Conservation (phyloP, 106 monocot species). For the Dioscorea dumetorum region DNA sequence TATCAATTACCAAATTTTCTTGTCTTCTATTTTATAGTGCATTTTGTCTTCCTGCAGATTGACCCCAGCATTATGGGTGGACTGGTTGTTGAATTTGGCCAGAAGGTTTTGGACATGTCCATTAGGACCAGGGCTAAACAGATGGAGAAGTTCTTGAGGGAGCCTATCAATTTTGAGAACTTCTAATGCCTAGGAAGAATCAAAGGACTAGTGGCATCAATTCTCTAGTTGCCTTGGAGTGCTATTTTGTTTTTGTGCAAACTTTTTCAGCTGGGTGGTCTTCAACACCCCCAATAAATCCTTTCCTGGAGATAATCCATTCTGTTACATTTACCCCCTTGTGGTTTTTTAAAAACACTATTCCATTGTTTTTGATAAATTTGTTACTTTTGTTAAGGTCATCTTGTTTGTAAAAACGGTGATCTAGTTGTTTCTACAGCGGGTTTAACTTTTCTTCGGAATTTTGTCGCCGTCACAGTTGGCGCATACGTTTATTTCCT, state of each 20-base stretch:
- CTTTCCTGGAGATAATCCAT: too few relatives aligned
- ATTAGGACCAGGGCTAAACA: conserved; percentile 69
- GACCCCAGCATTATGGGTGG: conserved; percentile 64
- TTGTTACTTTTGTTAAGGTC: too few relatives aligned
- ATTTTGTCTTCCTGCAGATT: conserved; percentile 22
- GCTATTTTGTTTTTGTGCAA: neutral
- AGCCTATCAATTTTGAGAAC: conserved; percentile 30
- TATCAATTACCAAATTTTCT: too few relatives aligned
- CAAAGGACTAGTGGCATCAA: neutral
- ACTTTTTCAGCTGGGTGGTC: neutral
- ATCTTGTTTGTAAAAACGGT: too few relatives aligned
- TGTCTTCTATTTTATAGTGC: too few relatives aligned
- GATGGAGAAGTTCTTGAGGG: conserved; percentile 64
- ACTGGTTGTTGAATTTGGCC: conserved; percentile 49
- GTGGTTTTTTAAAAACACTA: too few relatives aligned
- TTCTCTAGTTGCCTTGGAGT: neutral
- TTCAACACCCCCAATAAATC: neutral
- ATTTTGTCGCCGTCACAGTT: too few relatives aligned
- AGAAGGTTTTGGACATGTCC: conserved; percentile 62
- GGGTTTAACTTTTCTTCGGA: too few relatives aligned
- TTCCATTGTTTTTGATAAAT: too few relatives aligned
- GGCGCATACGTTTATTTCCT: too few relatives aligned
- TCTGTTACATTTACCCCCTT: too few relatives aligned
- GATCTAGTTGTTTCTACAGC: too few relatives aligned
- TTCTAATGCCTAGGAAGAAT: neutral